phyloP scores from a whole-genome alignment of 257 asterid genomes.

The Primulina tabacum region DNA sequence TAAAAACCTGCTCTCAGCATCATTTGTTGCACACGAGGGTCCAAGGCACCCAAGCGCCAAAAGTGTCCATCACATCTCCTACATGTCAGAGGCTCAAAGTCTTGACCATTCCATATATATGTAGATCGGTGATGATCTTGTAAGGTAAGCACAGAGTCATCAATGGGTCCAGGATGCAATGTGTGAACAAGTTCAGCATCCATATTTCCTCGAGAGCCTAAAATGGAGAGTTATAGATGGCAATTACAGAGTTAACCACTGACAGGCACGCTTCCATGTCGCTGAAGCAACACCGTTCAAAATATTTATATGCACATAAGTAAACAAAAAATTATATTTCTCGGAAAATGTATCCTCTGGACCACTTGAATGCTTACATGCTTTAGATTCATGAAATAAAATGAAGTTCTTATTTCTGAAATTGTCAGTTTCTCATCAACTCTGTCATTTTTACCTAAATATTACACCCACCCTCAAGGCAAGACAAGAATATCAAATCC shows the following conservation, averaged over 20 bases:
- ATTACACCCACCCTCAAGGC: background rate
- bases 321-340: background rate
- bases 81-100: slow-evolving; percentile 72
- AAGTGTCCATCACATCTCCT: slow-evolving; percentile 80
- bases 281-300: slow-evolving; percentile 4
- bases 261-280: background rate
- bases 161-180: slow-evolving; percentile 75
- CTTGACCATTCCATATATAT: slow-evolving; percentile 71
- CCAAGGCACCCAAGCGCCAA: slow-evolving; percentile 72
- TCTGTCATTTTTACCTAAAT: slow-evolving; percentile 6
- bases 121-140: slow-evolving; percentile 78
- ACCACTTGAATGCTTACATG: background rate
- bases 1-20: slow-evolving; percentile 73
- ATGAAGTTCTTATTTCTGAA: slow-evolving; percentile 1
- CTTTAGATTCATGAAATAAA: background rate
- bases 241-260: background rate
- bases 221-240: slow-evolving; percentile 3
- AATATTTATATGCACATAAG: background rate
- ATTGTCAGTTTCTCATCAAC: slow-evolving; percentile 15
- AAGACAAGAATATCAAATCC: slow-evolving; percentile 1
- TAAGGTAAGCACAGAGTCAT: slow-evolving; percentile 59
- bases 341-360: background rate
- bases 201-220: slow-evolving; percentile 33
- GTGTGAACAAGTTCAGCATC: slow-evolving; percentile 46
- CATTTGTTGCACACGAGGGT: slow-evolving; percentile 60